Evolutionary conservation across 1,284 basidiomycete genomes (phyloP).

Genomic region (Trichosporon inkin): DNA sequence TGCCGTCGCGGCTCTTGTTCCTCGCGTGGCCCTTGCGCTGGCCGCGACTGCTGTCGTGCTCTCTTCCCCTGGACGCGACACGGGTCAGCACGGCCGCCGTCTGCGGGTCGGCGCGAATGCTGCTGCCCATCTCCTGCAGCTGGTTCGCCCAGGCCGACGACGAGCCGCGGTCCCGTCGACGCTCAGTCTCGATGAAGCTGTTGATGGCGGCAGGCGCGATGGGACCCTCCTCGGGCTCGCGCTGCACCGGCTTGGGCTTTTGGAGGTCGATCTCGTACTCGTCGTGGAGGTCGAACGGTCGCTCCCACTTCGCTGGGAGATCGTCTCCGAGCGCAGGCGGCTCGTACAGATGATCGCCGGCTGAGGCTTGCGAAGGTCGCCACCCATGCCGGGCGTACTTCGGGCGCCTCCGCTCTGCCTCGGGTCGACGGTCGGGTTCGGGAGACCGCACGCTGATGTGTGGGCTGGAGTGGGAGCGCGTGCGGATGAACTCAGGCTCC

Average conservation of each 20-base stretch:
- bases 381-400: constrained; percentile 1
- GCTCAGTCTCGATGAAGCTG: not conserved
- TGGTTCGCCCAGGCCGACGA: not conserved
- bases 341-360: constrained; percentile 1
- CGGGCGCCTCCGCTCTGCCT: not conserved
- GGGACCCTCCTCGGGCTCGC: not conserved
- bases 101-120: not conserved
- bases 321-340: not conserved
- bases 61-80: not conserved
- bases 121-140: not conserved
- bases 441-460: not conserved
- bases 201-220: not conserved
- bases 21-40: not conserved
- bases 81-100: not conserved
- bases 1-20: constrained; percentile 2
- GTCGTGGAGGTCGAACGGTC: constrained; percentile 2
- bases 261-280: not conserved
- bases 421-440: not conserved
- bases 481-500: not conserved
- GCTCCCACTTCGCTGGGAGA: not conserved
- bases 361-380: not conserved
- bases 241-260: not conserved
- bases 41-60: not conserved
- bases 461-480: not conserved
- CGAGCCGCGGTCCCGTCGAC: not conserved